These are phyloP conservation scores for Coemansia sp. DNA, from an alignment of 192 early-diverging fungal species.

Conservation along the genomic window DNA sequence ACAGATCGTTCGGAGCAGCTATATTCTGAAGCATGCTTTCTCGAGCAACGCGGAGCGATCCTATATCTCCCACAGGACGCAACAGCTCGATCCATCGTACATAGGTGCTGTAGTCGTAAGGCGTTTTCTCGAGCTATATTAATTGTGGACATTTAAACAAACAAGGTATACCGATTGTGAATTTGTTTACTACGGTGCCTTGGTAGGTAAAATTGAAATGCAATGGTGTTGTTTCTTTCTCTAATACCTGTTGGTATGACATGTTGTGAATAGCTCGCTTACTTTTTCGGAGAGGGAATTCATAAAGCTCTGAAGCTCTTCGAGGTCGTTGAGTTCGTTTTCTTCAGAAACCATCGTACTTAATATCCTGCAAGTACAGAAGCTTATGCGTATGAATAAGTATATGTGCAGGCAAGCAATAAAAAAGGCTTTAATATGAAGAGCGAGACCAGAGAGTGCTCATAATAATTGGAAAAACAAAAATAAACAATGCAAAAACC, in stretches of 20 bases:
- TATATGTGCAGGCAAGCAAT: no score
- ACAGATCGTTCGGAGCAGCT: slow-evolving; percentile 30
- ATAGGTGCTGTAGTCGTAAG: slow-evolving; percentile 42
- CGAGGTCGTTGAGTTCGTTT: slow-evolving; percentile 24
- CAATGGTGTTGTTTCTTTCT: no score
- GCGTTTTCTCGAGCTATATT: slow-evolving; percentile 28
- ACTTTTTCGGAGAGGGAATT: slow-evolving; percentile 31
- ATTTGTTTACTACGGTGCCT: no score
- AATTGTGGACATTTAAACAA: no score
- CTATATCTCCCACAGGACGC: slow-evolving; percentile 31
- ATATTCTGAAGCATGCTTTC: slow-evolving; percentile 27
- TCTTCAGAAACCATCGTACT: neutral
- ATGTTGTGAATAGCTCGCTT: neutral
- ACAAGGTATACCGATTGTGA: no score
- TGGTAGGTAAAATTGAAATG: no score
- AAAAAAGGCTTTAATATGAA: no score
- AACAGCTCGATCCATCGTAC: slow-evolving; percentile 41
- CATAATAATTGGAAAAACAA: neutral
- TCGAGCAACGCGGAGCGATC: slow-evolving; percentile 34
- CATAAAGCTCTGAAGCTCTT: slow-evolving; percentile 27
- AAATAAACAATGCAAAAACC: neutral
- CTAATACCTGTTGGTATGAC: no score
- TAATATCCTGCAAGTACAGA: neutral
- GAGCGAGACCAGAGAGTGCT: no score
- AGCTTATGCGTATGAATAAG: no score